Evolutionary conservation across 1,284 basidiomycete species (phyloP).

Genomic region (Takashimella tepidaria): DNA sequence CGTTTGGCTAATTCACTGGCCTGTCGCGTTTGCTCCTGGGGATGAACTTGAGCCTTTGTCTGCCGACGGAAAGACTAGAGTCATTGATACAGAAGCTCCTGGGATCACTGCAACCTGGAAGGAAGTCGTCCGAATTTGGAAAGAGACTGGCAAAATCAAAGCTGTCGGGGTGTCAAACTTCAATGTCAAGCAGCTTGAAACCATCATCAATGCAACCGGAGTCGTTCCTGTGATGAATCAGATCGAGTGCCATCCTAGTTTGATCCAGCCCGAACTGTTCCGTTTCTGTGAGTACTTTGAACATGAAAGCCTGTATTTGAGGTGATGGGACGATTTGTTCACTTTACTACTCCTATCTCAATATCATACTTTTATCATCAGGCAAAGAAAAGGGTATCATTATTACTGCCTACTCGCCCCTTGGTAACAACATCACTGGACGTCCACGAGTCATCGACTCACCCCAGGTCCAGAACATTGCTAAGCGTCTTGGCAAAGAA

Average conservation of each 20-base stretch:
- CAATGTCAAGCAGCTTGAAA: constrained; percentile 60
- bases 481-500: constrained; percentile 56
- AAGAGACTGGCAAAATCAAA: constrained; percentile 38
- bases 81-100: constrained; percentile 28
- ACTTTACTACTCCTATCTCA: constrained; percentile 58
- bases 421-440: constrained; percentile 59
- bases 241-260: constrained; percentile 71
- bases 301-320: not conserved
- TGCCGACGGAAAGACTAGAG: constrained; percentile 1
- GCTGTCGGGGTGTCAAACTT: constrained; percentile 70
- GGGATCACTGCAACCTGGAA: constrained; percentile 38
- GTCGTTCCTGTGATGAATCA: constrained; percentile 76
- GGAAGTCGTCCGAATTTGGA: constrained; percentile 41
- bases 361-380: constrained; percentile 51
- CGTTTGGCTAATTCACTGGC: constrained; percentile 83
- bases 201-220: constrained; percentile 66
- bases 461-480: constrained; percentile 59
- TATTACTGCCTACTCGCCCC: constrained; percentile 76
- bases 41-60: constrained; percentile 55
- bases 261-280: constrained; percentile 41
- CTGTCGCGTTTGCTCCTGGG: constrained; percentile 65
- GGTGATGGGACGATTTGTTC: constrained; percentile 29
- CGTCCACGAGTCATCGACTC: constrained; percentile 29
- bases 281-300: constrained; percentile 23
- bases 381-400: constrained; percentile 69